Percentiles rank a stretch among this genome's conserved stretches.
Conservation (phyloP, 139 green algal species). For the Asterochloris sp. region DNA sequence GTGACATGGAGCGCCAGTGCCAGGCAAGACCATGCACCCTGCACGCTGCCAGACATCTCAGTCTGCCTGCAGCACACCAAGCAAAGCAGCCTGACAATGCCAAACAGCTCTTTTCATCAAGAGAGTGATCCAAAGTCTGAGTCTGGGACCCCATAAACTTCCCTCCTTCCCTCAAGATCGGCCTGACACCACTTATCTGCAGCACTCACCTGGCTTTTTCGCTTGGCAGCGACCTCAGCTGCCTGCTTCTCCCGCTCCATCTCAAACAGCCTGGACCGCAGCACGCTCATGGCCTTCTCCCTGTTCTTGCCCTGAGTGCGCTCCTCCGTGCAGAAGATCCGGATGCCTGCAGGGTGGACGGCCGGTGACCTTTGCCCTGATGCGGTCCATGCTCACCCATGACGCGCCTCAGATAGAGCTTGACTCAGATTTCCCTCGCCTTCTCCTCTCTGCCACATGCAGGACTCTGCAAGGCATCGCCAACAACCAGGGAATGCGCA, state of each 20-base stretch:
- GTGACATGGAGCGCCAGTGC: no score
- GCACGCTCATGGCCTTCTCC: conserved; percentile 85
- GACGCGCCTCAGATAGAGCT: background rate
- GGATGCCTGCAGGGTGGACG: conserved; percentile 51
- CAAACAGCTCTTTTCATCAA: no score
- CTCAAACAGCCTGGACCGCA: conserved; percentile 91
- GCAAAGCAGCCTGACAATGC: background rate
- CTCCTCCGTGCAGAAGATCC: conserved; percentile 89
- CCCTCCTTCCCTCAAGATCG: no score
- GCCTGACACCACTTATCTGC: no score
- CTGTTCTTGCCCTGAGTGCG: conserved; percentile 91
- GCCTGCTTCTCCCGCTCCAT: conserved; percentile 88
- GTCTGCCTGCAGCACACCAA: background rate
- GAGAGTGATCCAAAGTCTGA: no score
- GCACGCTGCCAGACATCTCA: background rate
- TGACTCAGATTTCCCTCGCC: background rate
- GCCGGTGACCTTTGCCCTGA: background rate
- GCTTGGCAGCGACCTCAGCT: conserved; percentile 59
- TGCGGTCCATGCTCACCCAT: background rate
- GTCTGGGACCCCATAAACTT: no score
- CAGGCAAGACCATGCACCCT: no score
- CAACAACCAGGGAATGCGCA: no score
- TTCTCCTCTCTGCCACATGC: no score
- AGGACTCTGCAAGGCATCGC: no score
- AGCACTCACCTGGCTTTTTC: conserved; percentile 58